A percentile compares a stretch with the other conserved stretches of the same genome.
Evolutionary conservation across 164 flowering plant species (phyloP).

Genomic region (Nelumbo lutea): DNA sequence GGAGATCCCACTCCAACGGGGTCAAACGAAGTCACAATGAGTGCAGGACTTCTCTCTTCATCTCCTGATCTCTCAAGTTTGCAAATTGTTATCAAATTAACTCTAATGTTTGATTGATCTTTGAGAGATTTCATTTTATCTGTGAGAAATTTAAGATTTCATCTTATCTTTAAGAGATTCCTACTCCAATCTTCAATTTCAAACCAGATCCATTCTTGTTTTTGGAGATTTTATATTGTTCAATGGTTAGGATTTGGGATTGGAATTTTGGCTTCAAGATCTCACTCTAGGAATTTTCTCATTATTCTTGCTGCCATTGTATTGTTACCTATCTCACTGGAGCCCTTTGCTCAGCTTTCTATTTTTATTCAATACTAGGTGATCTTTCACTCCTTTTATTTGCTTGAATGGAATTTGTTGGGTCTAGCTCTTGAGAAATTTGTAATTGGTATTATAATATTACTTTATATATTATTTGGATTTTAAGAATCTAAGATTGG

Average conservation of each 20-base stretch:
- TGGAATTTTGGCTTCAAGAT: not conserved
- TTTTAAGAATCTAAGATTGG: slow-evolving; percentile 29
- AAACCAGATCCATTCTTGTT: slow-evolving; percentile 2
- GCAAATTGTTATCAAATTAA: no score
- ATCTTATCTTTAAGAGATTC: not conserved
- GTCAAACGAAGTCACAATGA: not conserved
- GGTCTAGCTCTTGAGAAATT: not conserved
- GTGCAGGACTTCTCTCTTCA: slow-evolving; percentile 4
- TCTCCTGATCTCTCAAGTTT: not conserved
- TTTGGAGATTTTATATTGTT: no score
- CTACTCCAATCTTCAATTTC: no score
- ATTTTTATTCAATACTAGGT: not conserved
- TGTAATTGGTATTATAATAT: not conserved
- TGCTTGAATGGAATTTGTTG: not conserved
- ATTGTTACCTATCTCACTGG: slow-evolving; percentile 2
- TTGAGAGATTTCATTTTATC: not conserved
- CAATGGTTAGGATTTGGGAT: no score
- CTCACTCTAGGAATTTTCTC: not conserved
- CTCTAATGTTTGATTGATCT: not conserved
- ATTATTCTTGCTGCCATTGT: slow-evolving; percentile 7
- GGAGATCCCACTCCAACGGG: slow-evolving; percentile 6
- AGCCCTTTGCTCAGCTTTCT: slow-evolving; percentile 13
- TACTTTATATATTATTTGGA: not conserved
- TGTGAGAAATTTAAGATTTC: not conserved
- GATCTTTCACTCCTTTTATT: not conserved